Evolutionary conservation across 176 grass and related monocot genomes (phyloP).

Genomic region (Aechmea fasciata): DNA sequence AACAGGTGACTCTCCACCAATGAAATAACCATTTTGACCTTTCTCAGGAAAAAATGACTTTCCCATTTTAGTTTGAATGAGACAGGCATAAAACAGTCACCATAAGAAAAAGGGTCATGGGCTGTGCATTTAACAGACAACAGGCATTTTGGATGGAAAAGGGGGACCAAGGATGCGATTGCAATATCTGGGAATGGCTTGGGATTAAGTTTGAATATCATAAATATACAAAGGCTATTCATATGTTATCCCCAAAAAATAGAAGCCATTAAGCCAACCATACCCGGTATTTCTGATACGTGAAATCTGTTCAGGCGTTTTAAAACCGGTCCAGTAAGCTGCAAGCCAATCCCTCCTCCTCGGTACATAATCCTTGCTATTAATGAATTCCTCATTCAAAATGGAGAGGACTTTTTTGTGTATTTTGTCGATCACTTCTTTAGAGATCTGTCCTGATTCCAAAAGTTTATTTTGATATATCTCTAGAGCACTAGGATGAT

Average conservation of each 20-base stretch:
- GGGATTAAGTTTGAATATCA: too few species aligned
- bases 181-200: too few species aligned
- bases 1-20: too few species aligned
- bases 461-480: constrained; percentile 22
- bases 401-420: constrained; percentile 12
- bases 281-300: constrained; percentile 24
- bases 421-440: constrained; percentile 23
- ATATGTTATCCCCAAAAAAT: background rate
- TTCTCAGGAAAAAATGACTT: too few species aligned
- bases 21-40: too few species aligned
- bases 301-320: constrained; percentile 23
- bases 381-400: constrained; percentile 19
- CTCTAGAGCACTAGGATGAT: constrained; percentile 16
- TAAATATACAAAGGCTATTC: background rate
- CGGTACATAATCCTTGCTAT: constrained; percentile 17
- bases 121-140: too few species aligned
- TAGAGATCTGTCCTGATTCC: constrained; percentile 9
- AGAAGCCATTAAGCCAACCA: background rate
- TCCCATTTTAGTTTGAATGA: too few species aligned
- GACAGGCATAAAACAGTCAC: too few species aligned
- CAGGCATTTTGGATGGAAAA: too few species aligned
- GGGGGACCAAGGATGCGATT: too few species aligned
- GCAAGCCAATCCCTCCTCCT: constrained; percentile 25
- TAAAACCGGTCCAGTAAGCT: constrained; percentile 22
- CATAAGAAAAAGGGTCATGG: too few species aligned